Conservation (phyloP, 805 yeast genomes). For the Lachancea thermotolerans region DNA sequence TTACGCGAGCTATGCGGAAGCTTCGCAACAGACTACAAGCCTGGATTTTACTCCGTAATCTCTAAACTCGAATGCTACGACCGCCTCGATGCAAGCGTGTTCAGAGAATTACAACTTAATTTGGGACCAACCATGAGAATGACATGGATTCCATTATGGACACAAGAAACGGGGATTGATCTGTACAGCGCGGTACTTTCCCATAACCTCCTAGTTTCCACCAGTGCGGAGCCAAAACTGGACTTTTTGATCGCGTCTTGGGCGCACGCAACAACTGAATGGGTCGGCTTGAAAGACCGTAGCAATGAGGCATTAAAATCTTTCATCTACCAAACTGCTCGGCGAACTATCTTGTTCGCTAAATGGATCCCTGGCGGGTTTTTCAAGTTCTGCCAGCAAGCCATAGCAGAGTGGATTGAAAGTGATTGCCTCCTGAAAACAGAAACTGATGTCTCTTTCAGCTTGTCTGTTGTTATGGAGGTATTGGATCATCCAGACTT, state of each 20-base stretch:
- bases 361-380: constrained; percentile 10
- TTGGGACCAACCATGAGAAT: constrained; percentile 11
- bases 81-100: constrained; percentile 7
- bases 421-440: constrained; percentile 5
- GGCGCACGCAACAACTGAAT: not conserved
- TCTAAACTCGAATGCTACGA: constrained; percentile 14
- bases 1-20: constrained; percentile 6
- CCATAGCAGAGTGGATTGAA: not conserved
- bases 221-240: constrained; percentile 12
- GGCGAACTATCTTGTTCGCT: constrained; percentile 11
- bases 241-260: constrained; percentile 21
- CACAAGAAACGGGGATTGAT: not conserved
- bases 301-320: constrained; percentile 7
- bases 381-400: constrained; percentile 2
- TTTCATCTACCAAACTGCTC: constrained; percentile 13
- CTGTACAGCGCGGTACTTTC: not conserved
- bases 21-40: constrained; percentile 3
- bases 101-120: constrained; percentile 10
- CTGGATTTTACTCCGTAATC: constrained; percentile 20
- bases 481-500: constrained; percentile 30
- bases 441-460: constrained; percentile 11
- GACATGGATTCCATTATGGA: constrained; percentile 24
- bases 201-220: constrained; percentile 4
- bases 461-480: constrained; percentile 27
- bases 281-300: constrained; percentile 3